Percentiles rank a stretch among this genome's conserved stretches.
phyloP scores from a whole-genome alignment of 768 basidiomycete genomes.

The Lentinula boryana region DNA sequence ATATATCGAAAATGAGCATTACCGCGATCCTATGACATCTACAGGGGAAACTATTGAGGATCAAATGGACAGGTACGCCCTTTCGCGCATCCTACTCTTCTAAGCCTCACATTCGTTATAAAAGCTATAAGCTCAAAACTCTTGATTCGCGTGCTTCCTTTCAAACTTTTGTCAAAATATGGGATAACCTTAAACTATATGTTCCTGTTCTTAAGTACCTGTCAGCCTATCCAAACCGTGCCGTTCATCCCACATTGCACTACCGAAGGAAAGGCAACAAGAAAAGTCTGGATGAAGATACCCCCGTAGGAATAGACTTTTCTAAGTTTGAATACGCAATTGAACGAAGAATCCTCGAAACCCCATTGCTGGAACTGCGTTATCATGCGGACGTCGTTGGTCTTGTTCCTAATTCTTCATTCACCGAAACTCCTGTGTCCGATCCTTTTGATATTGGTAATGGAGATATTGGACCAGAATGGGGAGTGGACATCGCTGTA shows the following conservation, averaged over 20 bases:
- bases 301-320: conserved; percentile 50
- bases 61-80: conserved; percentile 42
- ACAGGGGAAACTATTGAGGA: conserved; percentile 61
- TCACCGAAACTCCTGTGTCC: conserved; percentile 21
- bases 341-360: conserved; percentile 76
- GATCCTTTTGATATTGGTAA: conserved; percentile 75
- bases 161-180: conserved; percentile 39
- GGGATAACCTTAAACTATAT: conserved; percentile 22
- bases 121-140: conserved; percentile 19
- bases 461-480: conserved; percentile 84
- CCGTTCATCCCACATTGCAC: neutral
- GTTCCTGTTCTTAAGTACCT: conserved; percentile 1
- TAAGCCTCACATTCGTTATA: neutral
- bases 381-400: conserved; percentile 89
- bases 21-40: conserved; percentile 56
- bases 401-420: conserved; percentile 45
- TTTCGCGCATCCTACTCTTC: neutral
- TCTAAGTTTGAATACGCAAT: conserved; percentile 77
- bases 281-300: conserved; percentile 44
- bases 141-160: conserved; percentile 28
- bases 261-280: conserved; percentile 8
- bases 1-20: conserved; percentile 72
- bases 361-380: conserved; percentile 68
- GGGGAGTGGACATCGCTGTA: conserved; percentile 87
- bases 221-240: neutral